Conservation (phyloP, 805 yeast species). For the Candida fluviatilis region DNA sequence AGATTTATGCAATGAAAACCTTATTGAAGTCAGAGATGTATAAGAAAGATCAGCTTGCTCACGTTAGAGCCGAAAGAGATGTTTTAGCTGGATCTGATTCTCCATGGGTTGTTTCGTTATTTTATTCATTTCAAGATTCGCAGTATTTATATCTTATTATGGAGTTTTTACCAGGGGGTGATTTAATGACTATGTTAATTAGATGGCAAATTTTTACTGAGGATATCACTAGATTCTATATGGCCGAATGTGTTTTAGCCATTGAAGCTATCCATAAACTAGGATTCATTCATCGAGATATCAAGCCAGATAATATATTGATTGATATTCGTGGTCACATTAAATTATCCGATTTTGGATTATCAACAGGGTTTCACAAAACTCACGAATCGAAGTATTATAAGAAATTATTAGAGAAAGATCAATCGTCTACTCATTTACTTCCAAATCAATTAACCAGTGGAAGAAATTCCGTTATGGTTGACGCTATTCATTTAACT, state of each 20-base stretch:
- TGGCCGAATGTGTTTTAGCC: slow-evolving; percentile 95
- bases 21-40: slow-evolving; percentile 88
- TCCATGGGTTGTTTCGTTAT: slow-evolving; percentile 83
- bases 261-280: slow-evolving; percentile 90
- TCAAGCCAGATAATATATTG: slow-evolving; percentile 93
- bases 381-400: slow-evolving; percentile 90
- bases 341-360: slow-evolving; percentile 70
- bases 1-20: slow-evolving; percentile 93
- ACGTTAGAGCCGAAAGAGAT: slow-evolving; percentile 94
- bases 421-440: slow-evolving; percentile 37
- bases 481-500: slow-evolving; percentile 91
- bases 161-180: slow-evolving; percentile 83
- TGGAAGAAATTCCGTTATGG: slow-evolving; percentile 76
- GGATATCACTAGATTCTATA: slow-evolving; percentile 87
- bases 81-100: slow-evolving; percentile 87
- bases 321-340: slow-evolving; percentile 76
- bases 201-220: slow-evolving; percentile 93
- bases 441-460: slow-evolving; percentile 22
- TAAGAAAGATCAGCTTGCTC: slow-evolving; percentile 90
- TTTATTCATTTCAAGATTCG: slow-evolving; percentile 77
- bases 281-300: slow-evolving; percentile 95
- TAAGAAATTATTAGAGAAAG: slow-evolving; percentile 68
- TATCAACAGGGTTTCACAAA: slow-evolving; percentile 87
- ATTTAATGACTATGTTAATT: slow-evolving; percentile 90
- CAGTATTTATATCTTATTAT: slow-evolving; percentile 71